These are phyloP conservation scores for Trichoderma afroharzianum DNA, from an alignment of 2,329 filamentous ascomycete genomes.

Conservation along the genomic window DNA sequence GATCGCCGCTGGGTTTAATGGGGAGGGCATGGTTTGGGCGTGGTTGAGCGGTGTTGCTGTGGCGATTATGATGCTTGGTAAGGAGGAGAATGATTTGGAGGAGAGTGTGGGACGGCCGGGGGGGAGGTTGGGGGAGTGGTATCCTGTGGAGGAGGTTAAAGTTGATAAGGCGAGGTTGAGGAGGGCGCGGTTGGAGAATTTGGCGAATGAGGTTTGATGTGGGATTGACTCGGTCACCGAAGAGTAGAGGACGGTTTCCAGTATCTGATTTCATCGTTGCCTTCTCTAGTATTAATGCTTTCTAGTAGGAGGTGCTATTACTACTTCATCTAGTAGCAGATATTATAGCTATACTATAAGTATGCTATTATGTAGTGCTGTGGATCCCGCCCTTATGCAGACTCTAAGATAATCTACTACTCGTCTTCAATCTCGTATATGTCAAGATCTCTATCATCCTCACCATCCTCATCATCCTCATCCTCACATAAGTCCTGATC, in stretches of 20 bases:
- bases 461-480: neutral
- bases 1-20: slow-evolving; percentile 50
- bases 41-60: slow-evolving; percentile 50
- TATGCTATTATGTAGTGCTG: no score
- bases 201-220: slow-evolving; percentile 21
- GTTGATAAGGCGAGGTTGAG: slow-evolving; percentile 33
- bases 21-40: slow-evolving; percentile 52
- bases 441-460: no score
- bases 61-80: slow-evolving; percentile 44
- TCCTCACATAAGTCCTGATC: neutral
- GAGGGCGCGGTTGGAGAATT: slow-evolving; percentile 35
- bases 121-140: slow-evolving; percentile 39
- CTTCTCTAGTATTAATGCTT: no score
- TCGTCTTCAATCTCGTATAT: no score
- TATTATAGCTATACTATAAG: no score
- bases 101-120: slow-evolving; percentile 33
- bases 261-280: no score
- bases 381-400: no score
- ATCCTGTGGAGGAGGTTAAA: slow-evolving; percentile 35
- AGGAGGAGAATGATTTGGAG: slow-evolving; percentile 30
- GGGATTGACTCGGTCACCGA: neutral
- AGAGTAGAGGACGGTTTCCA: no score
- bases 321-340: no score
- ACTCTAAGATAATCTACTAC: no score
- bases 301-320: no score